phyloP scores from a whole-genome alignment of 768 basidiomycete species.

The Goffeauzyma gilvescens region DNA sequence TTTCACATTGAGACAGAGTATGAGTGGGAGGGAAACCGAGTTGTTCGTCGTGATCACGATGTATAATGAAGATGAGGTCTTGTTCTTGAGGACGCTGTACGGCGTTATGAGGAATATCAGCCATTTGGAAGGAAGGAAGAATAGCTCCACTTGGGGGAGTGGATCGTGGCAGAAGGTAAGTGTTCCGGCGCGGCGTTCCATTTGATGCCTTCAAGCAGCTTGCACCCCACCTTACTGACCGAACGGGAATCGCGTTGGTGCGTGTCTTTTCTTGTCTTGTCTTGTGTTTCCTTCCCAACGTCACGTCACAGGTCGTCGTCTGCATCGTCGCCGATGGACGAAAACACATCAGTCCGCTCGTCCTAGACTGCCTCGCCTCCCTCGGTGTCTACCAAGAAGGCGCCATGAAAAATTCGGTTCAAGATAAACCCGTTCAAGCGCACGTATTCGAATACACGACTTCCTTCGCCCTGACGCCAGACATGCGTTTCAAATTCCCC shows the following conservation, averaged over 20 bases:
- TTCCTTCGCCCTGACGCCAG: constrained; percentile 29
- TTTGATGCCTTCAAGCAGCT: no score
- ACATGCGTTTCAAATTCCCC: constrained; percentile 30
- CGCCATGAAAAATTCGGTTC: constrained; percentile 45
- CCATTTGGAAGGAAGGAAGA: constrained; percentile 64
- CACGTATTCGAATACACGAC: constrained; percentile 59
- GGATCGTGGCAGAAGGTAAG: constrained; percentile 84
- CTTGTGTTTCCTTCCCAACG: background rate
- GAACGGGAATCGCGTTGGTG: no score
- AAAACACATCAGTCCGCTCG: constrained; percentile 53
- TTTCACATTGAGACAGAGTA: constrained; percentile 69
- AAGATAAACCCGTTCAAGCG: constrained; percentile 56
- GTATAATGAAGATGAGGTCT: constrained; percentile 80
- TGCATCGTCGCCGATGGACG: constrained; percentile 80
- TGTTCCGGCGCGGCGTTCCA: background rate
- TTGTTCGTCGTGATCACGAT: constrained; percentile 87
- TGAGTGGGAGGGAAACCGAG: constrained; percentile 63
- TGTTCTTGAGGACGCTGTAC: constrained; percentile 78
- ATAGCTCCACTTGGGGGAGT: constrained; percentile 87
- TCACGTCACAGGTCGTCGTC: constrained; percentile 48
- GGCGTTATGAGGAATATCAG: constrained; percentile 88
- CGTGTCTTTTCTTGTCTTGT: background rate
- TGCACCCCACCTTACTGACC: no score
- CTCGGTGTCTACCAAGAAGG: constrained; percentile 32
- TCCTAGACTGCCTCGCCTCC: constrained; percentile 30